Percentiles rank a stretch among this genome's conserved stretches.
These are phyloP conservation scores for Kuraishia capsulata DNA, from an alignment of 805 yeast genomes.

Conservation along the genomic window DNA sequence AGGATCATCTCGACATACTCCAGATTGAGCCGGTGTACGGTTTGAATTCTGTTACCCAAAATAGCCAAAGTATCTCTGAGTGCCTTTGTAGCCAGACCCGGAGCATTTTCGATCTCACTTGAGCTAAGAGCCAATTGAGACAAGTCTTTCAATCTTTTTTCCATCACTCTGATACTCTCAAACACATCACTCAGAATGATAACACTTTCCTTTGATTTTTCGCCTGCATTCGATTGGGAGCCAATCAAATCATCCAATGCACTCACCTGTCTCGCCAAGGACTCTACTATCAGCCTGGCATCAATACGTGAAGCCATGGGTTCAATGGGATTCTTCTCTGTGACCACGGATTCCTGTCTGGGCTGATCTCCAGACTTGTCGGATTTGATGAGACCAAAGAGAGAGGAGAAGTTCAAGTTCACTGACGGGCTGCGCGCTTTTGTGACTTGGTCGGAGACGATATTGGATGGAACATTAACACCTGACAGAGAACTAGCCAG, in stretches of 20 bases:
- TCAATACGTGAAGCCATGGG: conserved; percentile 4
- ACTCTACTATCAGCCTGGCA: conserved; percentile 11
- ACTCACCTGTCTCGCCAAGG: conserved; percentile 14
- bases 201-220: conserved; percentile 12
- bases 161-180: conserved; percentile 14
- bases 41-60: conserved; percentile 3
- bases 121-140: conserved; percentile 8
- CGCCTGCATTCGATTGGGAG: conserved; percentile 9
- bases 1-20: conserved; percentile 10
- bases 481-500: no score
- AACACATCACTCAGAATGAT: conserved; percentile 17
- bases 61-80: conserved; percentile 9
- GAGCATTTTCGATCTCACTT: conserved; percentile 4
- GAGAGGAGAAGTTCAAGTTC: background rate
- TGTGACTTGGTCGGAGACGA: no score
- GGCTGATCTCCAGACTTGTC: background rate
- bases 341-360: background rate
- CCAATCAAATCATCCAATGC: conserved; percentile 15
- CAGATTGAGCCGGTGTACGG: conserved; percentile 8
- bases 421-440: background rate
- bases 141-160: conserved; percentile 10
- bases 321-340: background rate
- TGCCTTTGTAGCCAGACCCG: conserved; percentile 3
- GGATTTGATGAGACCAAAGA: background rate
- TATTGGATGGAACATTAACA: background rate